Conservation (phyloP, 768 basidiomycete species). For the Hortiboletus flavorubellus region DNA sequence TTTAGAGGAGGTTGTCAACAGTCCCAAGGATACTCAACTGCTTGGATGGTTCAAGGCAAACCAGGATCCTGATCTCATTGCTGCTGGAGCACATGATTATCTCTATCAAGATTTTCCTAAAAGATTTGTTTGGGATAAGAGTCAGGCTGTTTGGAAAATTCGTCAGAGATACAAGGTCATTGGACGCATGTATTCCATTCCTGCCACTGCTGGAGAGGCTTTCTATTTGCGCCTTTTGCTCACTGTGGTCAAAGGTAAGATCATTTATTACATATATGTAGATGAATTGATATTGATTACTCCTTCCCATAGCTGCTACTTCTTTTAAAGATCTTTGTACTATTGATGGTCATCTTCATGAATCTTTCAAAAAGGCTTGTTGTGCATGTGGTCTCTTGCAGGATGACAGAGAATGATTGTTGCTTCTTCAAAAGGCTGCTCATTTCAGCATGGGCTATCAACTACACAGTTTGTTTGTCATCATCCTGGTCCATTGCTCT, state of each 20-base stretch:
- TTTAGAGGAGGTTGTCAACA: background rate
- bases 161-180: conserved; percentile 19
- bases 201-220: conserved; percentile 31
- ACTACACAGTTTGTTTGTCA: background rate
- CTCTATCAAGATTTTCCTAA: conserved; percentile 37
- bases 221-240: conserved; percentile 42
- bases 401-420: conserved; percentile 45
- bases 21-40: background rate
- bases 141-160: conserved; percentile 27
- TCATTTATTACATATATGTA: too few species aligned
- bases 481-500: background rate
- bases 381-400: conserved; percentile 40
- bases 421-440: conserved; percentile 40
- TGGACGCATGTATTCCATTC: conserved; percentile 10
- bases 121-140: conserved; percentile 26
- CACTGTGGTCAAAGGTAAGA: conserved; percentile 31
- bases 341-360: conserved; percentile 10
- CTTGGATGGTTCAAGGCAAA: conserved; percentile 1
- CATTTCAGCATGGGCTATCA: background rate
- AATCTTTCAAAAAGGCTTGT: conserved; percentile 41
- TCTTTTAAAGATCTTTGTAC: conserved; percentile 1
- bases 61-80: background rate
- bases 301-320: background rate
- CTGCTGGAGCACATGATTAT: background rate
- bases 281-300: too few species aligned